Conservation (phyloP, 2,329 filamentous ascomycete genomes). For the Nemania bipapillata region DNA sequence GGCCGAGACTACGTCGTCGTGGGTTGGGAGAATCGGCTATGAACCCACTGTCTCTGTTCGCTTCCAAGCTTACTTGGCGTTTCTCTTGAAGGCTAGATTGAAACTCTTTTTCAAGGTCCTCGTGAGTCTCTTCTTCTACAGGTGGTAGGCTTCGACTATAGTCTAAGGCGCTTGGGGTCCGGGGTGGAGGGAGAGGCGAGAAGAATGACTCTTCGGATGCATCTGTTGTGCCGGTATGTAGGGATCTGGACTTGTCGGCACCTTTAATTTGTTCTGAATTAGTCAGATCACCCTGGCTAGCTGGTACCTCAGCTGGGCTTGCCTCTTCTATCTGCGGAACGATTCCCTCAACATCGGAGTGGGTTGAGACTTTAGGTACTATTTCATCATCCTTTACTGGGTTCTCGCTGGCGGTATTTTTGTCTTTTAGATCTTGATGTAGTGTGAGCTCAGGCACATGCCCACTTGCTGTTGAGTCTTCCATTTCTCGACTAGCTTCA, state of each 20-base stretch:
- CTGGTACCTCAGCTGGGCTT: constrained; percentile 43
- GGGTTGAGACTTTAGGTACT: constrained; percentile 35
- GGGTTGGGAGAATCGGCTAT: constrained; percentile 59
- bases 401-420: constrained; percentile 53
- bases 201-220: constrained; percentile 15
- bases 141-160: constrained; percentile 61
- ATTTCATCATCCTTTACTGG: constrained; percentile 52
- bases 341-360: constrained; percentile 20
- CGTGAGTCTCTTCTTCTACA: constrained; percentile 63
- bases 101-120: constrained; percentile 56
- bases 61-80: constrained; percentile 49
- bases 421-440: constrained; percentile 25
- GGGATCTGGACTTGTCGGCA: constrained; percentile 9
- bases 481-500: constrained; percentile 13
- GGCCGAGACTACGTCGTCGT: constrained; percentile 51
- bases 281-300: constrained; percentile 46
- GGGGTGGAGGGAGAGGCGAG: constrained; percentile 42
- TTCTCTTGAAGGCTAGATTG: constrained; percentile 39
- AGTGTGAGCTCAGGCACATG: not conserved
- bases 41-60: constrained; percentile 64
- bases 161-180: constrained; percentile 51
- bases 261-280: constrained; percentile 44
- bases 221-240: constrained; percentile 6
- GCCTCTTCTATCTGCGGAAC: constrained; percentile 26
- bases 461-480: not conserved